A percentile compares a stretch with the other conserved stretches of the same genome.
Evolutionary conservation across 805 yeast genomes (phyloP).

Genomic region (Kuraishia molischiana): DNA sequence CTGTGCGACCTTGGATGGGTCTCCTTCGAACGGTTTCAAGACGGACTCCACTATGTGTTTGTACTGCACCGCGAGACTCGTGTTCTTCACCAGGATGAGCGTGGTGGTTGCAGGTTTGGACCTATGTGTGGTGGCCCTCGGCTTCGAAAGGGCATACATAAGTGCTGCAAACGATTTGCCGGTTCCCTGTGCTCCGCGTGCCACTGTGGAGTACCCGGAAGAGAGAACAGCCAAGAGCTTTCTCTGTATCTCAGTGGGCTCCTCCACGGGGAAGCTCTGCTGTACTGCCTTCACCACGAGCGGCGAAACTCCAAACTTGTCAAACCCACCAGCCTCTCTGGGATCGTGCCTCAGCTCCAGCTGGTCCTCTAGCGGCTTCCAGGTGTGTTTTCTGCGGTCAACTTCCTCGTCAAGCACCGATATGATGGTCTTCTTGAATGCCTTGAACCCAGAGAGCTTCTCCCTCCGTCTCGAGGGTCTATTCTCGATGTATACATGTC

Average conservation of each 20-base stretch:
- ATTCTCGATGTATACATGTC: too few relatives aligned
- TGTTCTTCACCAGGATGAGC: slow-evolving; percentile 16
- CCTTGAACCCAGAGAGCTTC: neutral
- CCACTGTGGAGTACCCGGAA: slow-evolving; percentile 17
- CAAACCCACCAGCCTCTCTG: slow-evolving; percentile 8
- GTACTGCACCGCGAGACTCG: slow-evolving; percentile 15
- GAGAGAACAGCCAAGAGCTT: slow-evolving; percentile 16
- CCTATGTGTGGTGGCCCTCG: slow-evolving; percentile 14
- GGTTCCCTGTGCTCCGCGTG: slow-evolving; percentile 19
- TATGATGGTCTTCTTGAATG: neutral
- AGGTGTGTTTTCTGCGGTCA: neutral
- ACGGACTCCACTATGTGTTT: slow-evolving; percentile 8
- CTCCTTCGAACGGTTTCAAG: slow-evolving; percentile 2
- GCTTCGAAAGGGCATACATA: slow-evolving; percentile 14
- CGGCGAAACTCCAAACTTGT: slow-evolving; percentile 8
- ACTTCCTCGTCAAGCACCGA: neutral
- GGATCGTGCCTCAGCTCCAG: slow-evolving; percentile 3
- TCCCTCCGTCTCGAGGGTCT: neutral
- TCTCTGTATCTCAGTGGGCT: slow-evolving; percentile 20
- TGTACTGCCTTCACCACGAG: slow-evolving; percentile 3
- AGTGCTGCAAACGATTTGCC: slow-evolving; percentile 20
- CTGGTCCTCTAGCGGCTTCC: neutral
- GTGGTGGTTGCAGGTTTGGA: slow-evolving; percentile 14
- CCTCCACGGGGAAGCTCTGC: slow-evolving; percentile 3
- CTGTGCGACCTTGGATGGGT: slow-evolving; percentile 14